These are phyloP conservation scores for Monoraphidium neglectum DNA, from an alignment of 139 green algal genomes.

Conservation along the genomic window DNA sequence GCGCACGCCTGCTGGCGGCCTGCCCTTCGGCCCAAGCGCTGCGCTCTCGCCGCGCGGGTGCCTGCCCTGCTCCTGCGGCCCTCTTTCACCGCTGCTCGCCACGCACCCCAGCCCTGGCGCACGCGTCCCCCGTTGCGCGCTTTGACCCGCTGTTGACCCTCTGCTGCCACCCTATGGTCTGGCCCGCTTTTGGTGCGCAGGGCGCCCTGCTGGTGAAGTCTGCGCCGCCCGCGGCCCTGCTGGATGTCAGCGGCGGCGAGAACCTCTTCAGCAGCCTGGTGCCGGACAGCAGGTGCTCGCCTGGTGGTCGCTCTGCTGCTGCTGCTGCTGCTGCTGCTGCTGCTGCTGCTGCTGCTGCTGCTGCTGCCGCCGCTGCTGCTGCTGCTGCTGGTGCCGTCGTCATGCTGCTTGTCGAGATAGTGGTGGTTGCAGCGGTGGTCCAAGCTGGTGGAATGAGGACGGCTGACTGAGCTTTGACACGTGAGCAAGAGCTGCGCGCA, in stretches of 20 bases:
- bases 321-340: background rate
- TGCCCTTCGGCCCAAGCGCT: too few species aligned
- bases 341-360: background rate
- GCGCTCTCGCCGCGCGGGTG: background rate
- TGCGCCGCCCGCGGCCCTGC: constrained; percentile 36
- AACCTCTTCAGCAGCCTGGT: constrained; percentile 74
- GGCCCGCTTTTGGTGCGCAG: constrained; percentile 10
- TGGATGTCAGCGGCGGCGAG: constrained; percentile 44
- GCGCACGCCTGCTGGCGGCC: too few species aligned
- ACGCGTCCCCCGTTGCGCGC: background rate
- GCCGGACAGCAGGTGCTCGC: constrained; percentile 68
- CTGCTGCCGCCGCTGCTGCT: background rate
- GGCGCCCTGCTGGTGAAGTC: constrained; percentile 69
- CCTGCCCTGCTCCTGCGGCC: background rate
- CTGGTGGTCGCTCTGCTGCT: background rate
- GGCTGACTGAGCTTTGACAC: too few species aligned
- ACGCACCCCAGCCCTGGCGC: background rate
- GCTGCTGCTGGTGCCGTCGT: background rate
- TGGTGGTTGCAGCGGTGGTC: too few species aligned
- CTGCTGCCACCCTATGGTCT: background rate
- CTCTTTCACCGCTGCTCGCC: too few species aligned
- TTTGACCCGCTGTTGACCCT: background rate
- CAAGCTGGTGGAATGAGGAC: too few species aligned
- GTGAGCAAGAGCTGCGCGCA: too few species aligned
- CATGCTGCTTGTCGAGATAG: too few species aligned